Evolutionary conservation across 495 filamentous ascomycete genomes (phyloP).

Genomic region (Parathielavia appendiculata): DNA sequence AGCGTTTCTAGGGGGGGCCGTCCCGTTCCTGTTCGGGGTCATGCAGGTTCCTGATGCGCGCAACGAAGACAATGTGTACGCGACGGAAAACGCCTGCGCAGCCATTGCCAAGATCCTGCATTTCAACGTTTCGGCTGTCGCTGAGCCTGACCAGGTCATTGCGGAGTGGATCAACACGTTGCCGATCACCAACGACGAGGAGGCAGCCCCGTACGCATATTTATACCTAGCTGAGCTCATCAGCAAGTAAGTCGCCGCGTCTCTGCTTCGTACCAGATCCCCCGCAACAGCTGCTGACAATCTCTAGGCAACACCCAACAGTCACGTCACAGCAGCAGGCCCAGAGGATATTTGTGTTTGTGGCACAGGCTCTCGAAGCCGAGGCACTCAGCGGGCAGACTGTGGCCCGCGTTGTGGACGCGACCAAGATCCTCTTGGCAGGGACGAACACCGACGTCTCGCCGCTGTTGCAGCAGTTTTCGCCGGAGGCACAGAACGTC

Average conservation of each 20-base stretch:
- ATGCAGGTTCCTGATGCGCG: conserved; percentile 74
- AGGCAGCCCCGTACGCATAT: conserved; percentile 95
- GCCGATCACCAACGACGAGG: conserved; percentile 91
- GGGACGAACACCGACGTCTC: conserved; percentile 64
- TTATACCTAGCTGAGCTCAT: conserved; percentile 86
- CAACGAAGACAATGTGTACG: conserved; percentile 90
- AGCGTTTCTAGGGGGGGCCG: conserved; percentile 69
- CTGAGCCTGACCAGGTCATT: conserved; percentile 65
- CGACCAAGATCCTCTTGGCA: conserved; percentile 67
- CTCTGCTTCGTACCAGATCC: neutral
- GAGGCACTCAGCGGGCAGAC: conserved; percentile 84
- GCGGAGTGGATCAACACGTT: conserved; percentile 81
- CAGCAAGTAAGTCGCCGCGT: conserved; percentile 71
- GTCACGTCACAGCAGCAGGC: conserved; percentile 59
- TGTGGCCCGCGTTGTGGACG: conserved; percentile 61
- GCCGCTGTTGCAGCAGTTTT: conserved; percentile 61
- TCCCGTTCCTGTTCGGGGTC: conserved; percentile 77
- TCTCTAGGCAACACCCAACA: conserved; percentile 73
- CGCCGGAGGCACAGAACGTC: conserved; percentile 68
- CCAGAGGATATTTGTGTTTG: conserved; percentile 71
- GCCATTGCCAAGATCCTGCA: conserved; percentile 95
- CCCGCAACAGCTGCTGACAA: conserved; percentile 1
- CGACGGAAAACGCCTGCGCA: conserved; percentile 92
- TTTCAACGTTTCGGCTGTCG: conserved; percentile 71
- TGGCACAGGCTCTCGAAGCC: conserved; percentile 81